These are phyloP conservation scores for Podospora bellae-mahoneyi DNA, from an alignment of 495 filamentous ascomycete species.

Conservation along the genomic window DNA sequence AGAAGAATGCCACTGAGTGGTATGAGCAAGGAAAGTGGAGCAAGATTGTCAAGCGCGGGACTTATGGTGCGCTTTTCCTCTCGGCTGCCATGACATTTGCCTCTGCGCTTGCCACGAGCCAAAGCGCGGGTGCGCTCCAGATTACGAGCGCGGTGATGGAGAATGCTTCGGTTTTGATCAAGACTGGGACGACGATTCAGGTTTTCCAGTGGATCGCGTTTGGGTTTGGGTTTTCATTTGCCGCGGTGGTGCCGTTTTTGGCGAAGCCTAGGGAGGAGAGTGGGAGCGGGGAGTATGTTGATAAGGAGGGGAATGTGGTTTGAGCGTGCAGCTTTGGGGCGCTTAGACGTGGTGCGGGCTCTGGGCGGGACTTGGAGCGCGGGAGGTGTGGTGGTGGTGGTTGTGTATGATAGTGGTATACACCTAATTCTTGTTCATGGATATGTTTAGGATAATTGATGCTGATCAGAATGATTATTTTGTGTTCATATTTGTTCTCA, in stretches of 20 bases:
- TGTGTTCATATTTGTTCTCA: not conserved
- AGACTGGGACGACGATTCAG: slow-evolving; percentile 29
- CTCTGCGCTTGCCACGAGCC: slow-evolving; percentile 27
- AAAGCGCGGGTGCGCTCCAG: slow-evolving; percentile 25
- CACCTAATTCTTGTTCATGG: not conserved
- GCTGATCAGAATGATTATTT: not conserved
- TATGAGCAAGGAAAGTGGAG: slow-evolving; percentile 12
- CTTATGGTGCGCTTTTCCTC: slow-evolving; percentile 25
- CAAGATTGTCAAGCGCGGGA: slow-evolving; percentile 24
- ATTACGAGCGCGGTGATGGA: slow-evolving; percentile 16
- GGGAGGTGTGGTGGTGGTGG: not conserved
- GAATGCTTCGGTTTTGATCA: slow-evolving; percentile 21
- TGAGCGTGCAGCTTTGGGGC: not conserved
- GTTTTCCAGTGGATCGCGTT: slow-evolving; percentile 37
- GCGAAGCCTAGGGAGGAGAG: slow-evolving; percentile 6
- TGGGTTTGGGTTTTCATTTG: slow-evolving; percentile 30
- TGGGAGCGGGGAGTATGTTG: slow-evolving; percentile 1
- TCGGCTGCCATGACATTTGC: slow-evolving; percentile 26
- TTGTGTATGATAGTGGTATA: not conserved
- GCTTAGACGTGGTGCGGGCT: not conserved
- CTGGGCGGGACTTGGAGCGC: not conserved
- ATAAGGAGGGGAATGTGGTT: slow-evolving; percentile 11
- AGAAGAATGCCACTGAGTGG: not conserved
- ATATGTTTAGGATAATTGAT: not conserved
- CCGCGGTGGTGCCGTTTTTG: slow-evolving; percentile 24